Conservation (phyloP, 2,329 filamentous ascomycete genomes). For the Diplodia sapinea region DNA sequence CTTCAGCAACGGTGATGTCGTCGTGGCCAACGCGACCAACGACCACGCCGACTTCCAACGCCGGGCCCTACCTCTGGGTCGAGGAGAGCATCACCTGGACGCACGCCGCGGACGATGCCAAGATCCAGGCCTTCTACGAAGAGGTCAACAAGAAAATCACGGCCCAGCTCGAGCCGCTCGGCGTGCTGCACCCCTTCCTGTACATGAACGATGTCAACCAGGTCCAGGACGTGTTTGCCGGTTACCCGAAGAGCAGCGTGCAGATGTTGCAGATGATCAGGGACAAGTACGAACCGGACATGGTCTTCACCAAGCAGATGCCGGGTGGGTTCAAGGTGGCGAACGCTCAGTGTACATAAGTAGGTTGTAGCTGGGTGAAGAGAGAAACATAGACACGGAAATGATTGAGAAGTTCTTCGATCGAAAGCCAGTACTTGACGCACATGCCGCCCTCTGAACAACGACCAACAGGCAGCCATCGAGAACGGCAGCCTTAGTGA, state of each 20-base stretch:
- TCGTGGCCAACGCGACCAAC: conserved; percentile 49
- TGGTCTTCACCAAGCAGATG: conserved; percentile 36
- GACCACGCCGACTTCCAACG: conserved; percentile 46
- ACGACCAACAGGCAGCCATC: no score
- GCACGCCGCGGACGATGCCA: conserved; percentile 30
- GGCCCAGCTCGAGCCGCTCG: conserved; percentile 1
- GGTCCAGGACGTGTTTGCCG: conserved; percentile 38
- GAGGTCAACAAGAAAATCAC: conserved; percentile 22
- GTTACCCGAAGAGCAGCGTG: conserved; percentile 42
- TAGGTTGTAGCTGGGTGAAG: no score
- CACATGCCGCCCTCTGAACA: no score
- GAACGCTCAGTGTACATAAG: neutral
- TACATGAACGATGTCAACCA: conserved; percentile 41
- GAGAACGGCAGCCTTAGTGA: neutral
- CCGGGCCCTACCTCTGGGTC: conserved; percentile 35
- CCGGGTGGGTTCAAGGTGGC: conserved; percentile 36
- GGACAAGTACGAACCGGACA: conserved; percentile 41
- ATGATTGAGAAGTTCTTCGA: no score
- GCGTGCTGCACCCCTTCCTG: conserved; percentile 1
- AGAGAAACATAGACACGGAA: no score
- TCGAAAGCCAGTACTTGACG: no score
- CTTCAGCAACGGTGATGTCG: conserved; percentile 50
- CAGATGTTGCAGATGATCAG: conserved; percentile 40
- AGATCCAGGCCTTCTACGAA: conserved; percentile 10
- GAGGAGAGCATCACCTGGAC: conserved; percentile 36